Base-by-base conservation (phyloP, 805 yeast species). In the Monosporozyma yasuniensis region DNA sequence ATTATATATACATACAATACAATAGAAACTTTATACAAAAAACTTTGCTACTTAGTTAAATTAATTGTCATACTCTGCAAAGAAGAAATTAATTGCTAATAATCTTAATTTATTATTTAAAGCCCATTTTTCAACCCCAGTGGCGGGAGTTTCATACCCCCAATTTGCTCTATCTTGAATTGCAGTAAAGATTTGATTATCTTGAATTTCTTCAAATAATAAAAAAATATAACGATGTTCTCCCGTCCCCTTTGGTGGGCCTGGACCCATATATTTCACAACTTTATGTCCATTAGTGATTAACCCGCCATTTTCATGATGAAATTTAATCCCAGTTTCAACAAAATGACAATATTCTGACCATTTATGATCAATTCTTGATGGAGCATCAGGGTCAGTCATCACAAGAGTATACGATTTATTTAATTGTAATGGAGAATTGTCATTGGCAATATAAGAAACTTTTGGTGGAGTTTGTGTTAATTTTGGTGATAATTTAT, bases 341-440 rank as follows among this genome's bases (percentile, higher is more conserved):
- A 89, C 71, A 74, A 79, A 87, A 69, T 89, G 97, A 48, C 84
- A 80, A 64, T 73, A 89, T 67, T 89, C 96, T 2, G 93, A 83
- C 95, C 95, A 88, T 63, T 81, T 87, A 61, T 83, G 80, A 65
- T 89, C 96, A 2, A 77, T 74, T 57, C 80, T 76, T 3, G 89
- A 78, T 12, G 97, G 97, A 7, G 96, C 96, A 71, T 89, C 96
- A 1, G 97, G 97, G 66, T 89, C 96, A 6, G 96, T 89, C 56
- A 89, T 57, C 2, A 86, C 85, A 57, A 89, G 69, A 6, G 93
- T 81, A 69, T 84, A 88, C 2, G 23, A n/a, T 9, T 21, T 19
- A 14, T 22, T 9, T 14, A 42, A 25, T 19, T 47, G 25, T 47
- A 75, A 83, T 37, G 71, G 69, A 16, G 60, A 53, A 10, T 42